These are phyloP conservation scores for Pestalotiopsis sp. DNA, from an alignment of 2,329 filamentous ascomycete species.

Conservation along the genomic window DNA sequence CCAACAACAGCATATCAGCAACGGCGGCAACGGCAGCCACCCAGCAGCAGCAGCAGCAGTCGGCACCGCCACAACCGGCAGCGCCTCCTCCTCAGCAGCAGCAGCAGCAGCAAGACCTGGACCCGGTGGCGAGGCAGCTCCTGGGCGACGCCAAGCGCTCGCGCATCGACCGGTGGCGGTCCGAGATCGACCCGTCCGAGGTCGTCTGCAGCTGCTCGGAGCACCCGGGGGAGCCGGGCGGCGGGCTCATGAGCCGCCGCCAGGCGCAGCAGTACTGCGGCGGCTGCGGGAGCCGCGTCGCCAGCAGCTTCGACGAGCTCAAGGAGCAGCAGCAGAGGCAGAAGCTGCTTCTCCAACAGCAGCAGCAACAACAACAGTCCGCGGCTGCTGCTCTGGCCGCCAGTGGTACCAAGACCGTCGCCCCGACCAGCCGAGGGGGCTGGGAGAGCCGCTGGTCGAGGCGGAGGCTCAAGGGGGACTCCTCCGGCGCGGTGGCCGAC, in stretches of 20 bases:
- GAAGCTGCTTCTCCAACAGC: not conserved
- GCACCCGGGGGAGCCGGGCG: slow-evolving; percentile 23
- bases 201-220: slow-evolving; percentile 35
- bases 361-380: not conserved
- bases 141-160: slow-evolving; percentile 21
- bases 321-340: not conserved
- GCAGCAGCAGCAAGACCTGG: slow-evolving; percentile 11
- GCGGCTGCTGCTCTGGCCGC: not conserved
- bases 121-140: slow-evolving; percentile 4
- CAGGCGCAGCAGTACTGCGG: not conserved
- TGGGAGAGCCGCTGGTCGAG: not conserved
- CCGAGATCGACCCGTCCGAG: slow-evolving; percentile 45
- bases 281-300: not conserved
- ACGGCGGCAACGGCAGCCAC: not conserved
- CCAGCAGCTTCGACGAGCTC: not conserved
- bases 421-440: not conserved
- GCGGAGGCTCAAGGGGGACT: not conserved
- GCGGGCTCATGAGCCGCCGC: not conserved
- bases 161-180: slow-evolving; percentile 53
- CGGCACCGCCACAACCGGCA: not conserved
- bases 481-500: not conserved
- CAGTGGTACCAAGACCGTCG: not conserved
- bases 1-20: not conserved
- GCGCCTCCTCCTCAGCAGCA: not conserved
- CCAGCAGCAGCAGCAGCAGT: not conserved